Evolutionary conservation across 2,329 filamentous ascomycete genomes (phyloP).

Genomic region (Aspergillus ustus): DNA sequence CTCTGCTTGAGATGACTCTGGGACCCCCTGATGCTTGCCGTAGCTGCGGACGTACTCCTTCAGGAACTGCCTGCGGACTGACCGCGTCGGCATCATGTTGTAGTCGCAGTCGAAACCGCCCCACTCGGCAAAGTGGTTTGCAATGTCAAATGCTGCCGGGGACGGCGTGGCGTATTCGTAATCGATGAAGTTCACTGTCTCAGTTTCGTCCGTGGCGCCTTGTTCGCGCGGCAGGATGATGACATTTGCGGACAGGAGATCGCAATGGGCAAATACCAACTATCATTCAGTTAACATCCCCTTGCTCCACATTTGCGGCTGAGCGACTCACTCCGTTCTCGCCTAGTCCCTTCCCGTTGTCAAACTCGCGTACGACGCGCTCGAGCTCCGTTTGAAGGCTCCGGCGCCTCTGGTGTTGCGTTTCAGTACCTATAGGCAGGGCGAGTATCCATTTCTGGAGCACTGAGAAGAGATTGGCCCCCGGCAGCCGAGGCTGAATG

Average conservation of each 20-base stretch:
- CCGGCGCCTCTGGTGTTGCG: conserved; percentile 69
- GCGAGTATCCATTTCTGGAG: conserved; percentile 95
- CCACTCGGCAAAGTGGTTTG: conserved; percentile 99
- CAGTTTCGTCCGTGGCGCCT: conserved; percentile 44
- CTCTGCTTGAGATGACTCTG: conserved; percentile 54
- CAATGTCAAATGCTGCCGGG: conserved; percentile 92
- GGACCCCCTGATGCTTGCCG: conserved; percentile 54
- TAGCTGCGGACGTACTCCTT: conserved; percentile 81
- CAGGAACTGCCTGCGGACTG: conserved; percentile 79
- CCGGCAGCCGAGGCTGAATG: conserved; percentile 68
- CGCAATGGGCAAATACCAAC: conserved; percentile 93
- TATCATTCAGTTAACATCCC: conserved; percentile 39
- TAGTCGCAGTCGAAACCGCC: conserved; percentile 96
- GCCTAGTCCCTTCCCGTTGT: conserved; percentile 76
- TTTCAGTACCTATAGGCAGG: conserved; percentile 73
- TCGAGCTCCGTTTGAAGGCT: conserved; percentile 75
- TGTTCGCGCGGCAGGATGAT: conserved; percentile 68
- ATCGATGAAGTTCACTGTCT: conserved; percentile 84
- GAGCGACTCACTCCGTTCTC: conserved; percentile 65
- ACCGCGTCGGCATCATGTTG: conserved; percentile 75
- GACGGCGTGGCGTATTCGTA: conserved; percentile 97
- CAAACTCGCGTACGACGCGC: conserved; percentile 71
- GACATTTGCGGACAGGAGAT: conserved; percentile 94
- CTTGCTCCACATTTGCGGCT: neutral
- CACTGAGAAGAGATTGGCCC: conserved; percentile 92